Evolutionary conservation across 768 basidiomycete genomes (phyloP).

Genomic region (Termitomyces sp.): DNA sequence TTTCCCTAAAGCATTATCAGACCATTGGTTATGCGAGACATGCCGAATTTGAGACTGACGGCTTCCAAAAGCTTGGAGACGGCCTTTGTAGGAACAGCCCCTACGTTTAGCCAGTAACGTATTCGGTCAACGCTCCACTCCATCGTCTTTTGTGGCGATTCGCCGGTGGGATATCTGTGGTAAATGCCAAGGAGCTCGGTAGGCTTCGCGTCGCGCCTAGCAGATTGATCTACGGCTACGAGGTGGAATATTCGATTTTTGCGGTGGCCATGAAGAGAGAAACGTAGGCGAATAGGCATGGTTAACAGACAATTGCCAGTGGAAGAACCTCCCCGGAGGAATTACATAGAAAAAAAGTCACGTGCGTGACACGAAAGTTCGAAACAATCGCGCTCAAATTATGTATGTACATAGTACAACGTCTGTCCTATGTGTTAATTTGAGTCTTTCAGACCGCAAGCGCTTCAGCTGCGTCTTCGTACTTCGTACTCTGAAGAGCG

Average conservation of each 20-base stretch:
- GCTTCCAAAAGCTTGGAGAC: constrained; percentile 75
- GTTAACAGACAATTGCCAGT: not conserved
- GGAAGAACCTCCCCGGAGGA: not conserved
- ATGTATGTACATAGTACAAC: too few species aligned
- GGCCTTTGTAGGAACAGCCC: constrained; percentile 77
- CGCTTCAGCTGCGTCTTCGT: too few species aligned
- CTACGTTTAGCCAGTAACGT: constrained; percentile 82
- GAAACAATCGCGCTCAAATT: too few species aligned
- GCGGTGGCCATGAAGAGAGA: constrained; percentile 76
- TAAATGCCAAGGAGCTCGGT: constrained; percentile 86
- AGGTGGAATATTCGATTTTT: constrained; percentile 80
- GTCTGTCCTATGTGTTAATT: too few species aligned
- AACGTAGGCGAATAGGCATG: constrained; percentile 85
- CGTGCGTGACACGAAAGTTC: not conserved
- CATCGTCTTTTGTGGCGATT: constrained; percentile 62
- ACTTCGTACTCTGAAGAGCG: not conserved
- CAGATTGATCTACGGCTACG: constrained; percentile 74
- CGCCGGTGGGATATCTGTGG: constrained; percentile 59
- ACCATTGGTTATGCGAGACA: not conserved
- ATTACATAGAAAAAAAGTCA: constrained; percentile 6
- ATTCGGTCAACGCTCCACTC: constrained; percentile 92
- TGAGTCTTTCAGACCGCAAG: too few species aligned
- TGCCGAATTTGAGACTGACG: constrained; percentile 52
- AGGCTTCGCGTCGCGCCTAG: constrained; percentile 79
- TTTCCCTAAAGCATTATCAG: constrained; percentile 46